Percentiles rank a stretch among this genome's conserved stretches.
Conservation (phyloP, 176 grass and related monocot genomes). For the Hordeum marinum region DNA sequence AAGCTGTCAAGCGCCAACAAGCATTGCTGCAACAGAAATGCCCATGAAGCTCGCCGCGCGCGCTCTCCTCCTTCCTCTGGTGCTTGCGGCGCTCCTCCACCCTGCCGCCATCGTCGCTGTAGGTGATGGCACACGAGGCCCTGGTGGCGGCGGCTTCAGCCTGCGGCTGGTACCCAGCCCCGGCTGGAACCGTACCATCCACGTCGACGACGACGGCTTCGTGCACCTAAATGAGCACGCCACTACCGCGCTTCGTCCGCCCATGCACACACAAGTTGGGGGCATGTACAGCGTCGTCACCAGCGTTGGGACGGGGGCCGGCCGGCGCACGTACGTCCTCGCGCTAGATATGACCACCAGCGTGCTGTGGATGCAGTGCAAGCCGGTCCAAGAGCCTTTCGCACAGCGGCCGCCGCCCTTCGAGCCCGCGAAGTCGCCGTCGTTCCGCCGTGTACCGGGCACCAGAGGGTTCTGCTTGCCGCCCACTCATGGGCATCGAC, state of each 20-base stretch:
- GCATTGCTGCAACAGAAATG: background rate
- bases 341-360: background rate
- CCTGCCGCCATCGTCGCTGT: background rate
- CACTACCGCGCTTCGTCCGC: background rate
- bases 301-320: background rate
- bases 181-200: background rate
- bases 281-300: background rate
- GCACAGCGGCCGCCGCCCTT: background rate
- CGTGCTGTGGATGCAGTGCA: background rate
- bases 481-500: background rate
- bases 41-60: background rate
- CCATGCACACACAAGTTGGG: background rate
- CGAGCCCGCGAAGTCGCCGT: background rate
- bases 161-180: background rate
- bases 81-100: background rate
- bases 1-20: background rate
- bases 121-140: background rate
- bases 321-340: background rate
- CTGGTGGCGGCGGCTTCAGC: background rate
- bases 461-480: background rate
- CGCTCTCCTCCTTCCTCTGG: background rate
- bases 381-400: background rate
- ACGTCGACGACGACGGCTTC: background rate
- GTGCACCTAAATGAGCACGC: background rate
- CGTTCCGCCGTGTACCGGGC: background rate